Base-by-base conservation (phyloP, 495 filamentous ascomycete species). In the Hypomontagnella submonticulosa region DNA sequence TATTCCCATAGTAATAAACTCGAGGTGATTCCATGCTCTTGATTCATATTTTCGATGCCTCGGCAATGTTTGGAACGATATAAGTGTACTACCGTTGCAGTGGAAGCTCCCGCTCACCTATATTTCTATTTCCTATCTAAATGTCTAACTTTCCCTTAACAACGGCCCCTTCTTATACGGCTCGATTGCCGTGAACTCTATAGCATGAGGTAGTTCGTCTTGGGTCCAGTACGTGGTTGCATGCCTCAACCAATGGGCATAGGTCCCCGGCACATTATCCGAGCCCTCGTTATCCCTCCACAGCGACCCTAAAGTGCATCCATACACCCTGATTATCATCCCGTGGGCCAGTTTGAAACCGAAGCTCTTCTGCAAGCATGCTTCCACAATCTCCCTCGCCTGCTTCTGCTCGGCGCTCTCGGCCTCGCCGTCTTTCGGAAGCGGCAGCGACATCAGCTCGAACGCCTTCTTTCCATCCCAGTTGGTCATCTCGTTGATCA, bases 271-370 rank as follows among this genome's bases (percentile, higher is more conserved):
- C 19, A 77, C 70, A 46, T 74, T 58, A 62, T 84, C 81, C 23
- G 71, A 75, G 13, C 80, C 81, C 10, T 75, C 73, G 68, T 82
- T 40, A 43, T 74, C 77, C 72, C 79, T 75, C 81, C 81, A 84
- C 54, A 82, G 59, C 36, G 76, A 77, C 12, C 81, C 79, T 10
- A 84, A 56, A 2, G 81, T 84, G 4, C 75, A 69, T 18, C 75
- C 75, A 10, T 74, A 70, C 0, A 85, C 77, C 13, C 74, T 71
- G 23, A 83, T 43, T 34, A 83, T 84, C 27, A 84, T 55, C 0
- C 83, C 83, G 69, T 85, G 83, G 0, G 80, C 83, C 11, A 87
- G 65, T 73, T 85, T 86, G 58, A 84, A 80, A 11, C 75, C 78
- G 68, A 81, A 85, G 53, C 81, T 82, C 57, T 64, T 75, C 41